Conservation (phyloP, 371 early-diverging fungal genomes). For the Umbelopsis sp. region DNA sequence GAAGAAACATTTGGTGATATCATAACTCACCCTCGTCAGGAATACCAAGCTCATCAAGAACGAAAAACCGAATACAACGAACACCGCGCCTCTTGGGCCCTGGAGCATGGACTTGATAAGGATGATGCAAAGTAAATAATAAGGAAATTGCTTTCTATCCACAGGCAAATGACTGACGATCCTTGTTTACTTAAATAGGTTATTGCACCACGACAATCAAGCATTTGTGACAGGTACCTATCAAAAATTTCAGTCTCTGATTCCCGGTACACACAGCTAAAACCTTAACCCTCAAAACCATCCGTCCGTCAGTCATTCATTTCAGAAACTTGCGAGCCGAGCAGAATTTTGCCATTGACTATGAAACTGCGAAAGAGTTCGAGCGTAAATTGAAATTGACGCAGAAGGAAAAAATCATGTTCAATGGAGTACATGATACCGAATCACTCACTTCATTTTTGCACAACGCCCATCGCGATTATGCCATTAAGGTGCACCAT, state of each 20-base stretch:
- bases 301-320: slow-evolving; percentile 37
- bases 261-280: not conserved
- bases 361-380: slow-evolving; percentile 38
- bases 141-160: not conserved
- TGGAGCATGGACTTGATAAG: slow-evolving; percentile 11
- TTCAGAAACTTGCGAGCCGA: slow-evolving; percentile 50
- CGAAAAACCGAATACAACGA: slow-evolving; percentile 32
- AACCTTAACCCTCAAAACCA: not conserved
- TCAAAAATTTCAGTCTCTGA: not conserved
- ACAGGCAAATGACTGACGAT: not conserved
- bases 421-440: slow-evolving; percentile 59
- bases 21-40: slow-evolving; percentile 40
- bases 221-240: slow-evolving; percentile 10
- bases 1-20: slow-evolving; percentile 53
- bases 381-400: slow-evolving; percentile 43
- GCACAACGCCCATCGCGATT: slow-evolving; percentile 55
- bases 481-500: slow-evolving; percentile 59
- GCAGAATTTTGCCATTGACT: slow-evolving; percentile 45
- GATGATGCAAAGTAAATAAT: not conserved
- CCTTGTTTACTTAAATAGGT: slow-evolving; percentile 5
- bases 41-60: slow-evolving; percentile 39
- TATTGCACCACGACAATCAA: slow-evolving; percentile 5
- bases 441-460: slow-evolving; percentile 58
- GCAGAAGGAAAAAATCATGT: slow-evolving; percentile 45
- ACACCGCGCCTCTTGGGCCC: slow-evolving; percentile 28